phyloP scores from a whole-genome alignment of 2,329 filamentous ascomycete species.

The Pyrenochaeta sp. region DNA sequence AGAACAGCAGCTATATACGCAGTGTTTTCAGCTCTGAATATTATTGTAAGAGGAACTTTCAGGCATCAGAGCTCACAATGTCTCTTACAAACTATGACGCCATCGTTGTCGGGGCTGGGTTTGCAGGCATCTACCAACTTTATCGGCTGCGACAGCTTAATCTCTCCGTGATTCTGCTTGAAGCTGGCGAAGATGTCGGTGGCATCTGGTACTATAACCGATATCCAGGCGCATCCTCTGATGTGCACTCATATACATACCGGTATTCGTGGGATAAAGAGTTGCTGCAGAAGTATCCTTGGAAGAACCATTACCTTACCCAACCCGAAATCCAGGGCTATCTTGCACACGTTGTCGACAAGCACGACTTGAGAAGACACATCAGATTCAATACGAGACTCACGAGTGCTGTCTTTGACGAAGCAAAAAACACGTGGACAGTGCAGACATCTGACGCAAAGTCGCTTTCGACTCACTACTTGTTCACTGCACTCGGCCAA shows the following conservation, averaged over 20 bases:
- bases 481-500: slow-evolving; percentile 16
- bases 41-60: no score
- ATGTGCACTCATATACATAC: slow-evolving; percentile 11
- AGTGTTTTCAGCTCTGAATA: no score
- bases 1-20: no score
- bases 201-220: slow-evolving; percentile 44
- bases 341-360: slow-evolving; percentile 41
- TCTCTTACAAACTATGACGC: slow-evolving; percentile 11
- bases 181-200: slow-evolving; percentile 43
- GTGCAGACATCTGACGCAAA: slow-evolving; percentile 30
- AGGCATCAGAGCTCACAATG: not conserved
- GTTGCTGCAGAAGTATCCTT: slow-evolving; percentile 43
- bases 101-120: slow-evolving; percentile 38
- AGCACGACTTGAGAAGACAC: slow-evolving; percentile 43
- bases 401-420: slow-evolving; percentile 43
- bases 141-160: slow-evolving; percentile 39
- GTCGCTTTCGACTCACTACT: slow-evolving; percentile 18
- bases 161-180: slow-evolving; percentile 31
- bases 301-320: slow-evolving; percentile 46
- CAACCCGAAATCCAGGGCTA: slow-evolving; percentile 47
- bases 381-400: slow-evolving; percentile 54
- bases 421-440: slow-evolving; percentile 36
- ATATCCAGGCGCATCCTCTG: not conserved
- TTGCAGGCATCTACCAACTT: slow-evolving; percentile 44
- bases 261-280: slow-evolving; percentile 46